Conservation (phyloP, 306 rosid genomes). For the Acacia crassicarpa region DNA sequence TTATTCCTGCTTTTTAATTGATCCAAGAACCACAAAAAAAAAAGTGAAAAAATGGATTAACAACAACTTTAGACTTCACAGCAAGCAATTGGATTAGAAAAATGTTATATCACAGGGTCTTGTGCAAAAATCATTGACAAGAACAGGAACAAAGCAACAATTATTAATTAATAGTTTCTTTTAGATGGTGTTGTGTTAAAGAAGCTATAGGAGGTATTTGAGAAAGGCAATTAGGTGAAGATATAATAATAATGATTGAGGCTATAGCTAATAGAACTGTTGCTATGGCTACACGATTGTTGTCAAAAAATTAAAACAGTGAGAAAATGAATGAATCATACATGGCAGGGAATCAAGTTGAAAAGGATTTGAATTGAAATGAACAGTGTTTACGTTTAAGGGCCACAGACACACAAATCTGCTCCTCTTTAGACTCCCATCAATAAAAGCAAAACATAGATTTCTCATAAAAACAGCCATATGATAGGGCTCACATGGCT, state of each 20-base stretch:
- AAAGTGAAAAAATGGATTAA: too few species aligned
- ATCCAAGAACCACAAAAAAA: too few species aligned
- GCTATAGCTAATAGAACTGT: background rate
- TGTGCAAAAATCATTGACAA: too few species aligned
- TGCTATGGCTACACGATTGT: background rate
- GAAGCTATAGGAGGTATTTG: background rate
- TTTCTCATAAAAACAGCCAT: background rate
- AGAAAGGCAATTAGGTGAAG: background rate
- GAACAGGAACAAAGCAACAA: too few species aligned
- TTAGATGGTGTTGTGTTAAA: too few species aligned
- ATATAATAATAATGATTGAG: background rate
- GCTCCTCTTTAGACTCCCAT: background rate
- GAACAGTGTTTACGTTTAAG: background rate
- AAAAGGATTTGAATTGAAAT: constrained; percentile 4
- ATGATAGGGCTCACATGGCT: background rate
- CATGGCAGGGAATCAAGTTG: constrained; percentile 22
- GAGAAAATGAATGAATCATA: background rate
- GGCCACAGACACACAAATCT: constrained; percentile 28
- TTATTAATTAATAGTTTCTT: too few species aligned
- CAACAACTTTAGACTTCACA: too few species aligned
- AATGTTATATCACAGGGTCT: too few species aligned
- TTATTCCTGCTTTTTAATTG: too few species aligned
- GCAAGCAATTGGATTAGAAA: too few species aligned
- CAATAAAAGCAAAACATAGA: background rate
- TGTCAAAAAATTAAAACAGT: background rate